These are phyloP conservation scores for Rhynchospora pubera DNA, from an alignment of 176 grass and related monocot genomes.

Conservation along the genomic window DNA sequence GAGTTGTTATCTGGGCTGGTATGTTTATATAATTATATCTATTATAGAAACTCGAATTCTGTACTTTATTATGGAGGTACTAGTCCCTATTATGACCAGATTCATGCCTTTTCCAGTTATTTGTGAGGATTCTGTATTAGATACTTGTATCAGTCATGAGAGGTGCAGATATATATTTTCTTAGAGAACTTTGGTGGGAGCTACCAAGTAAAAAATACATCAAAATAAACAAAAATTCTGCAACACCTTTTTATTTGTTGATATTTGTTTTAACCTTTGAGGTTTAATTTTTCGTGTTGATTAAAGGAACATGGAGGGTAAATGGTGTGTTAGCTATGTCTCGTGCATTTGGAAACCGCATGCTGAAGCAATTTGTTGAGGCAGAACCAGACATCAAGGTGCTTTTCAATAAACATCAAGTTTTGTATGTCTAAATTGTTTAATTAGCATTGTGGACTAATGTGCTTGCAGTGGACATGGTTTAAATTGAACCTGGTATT, in stretches of 20 bases:
- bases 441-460: neutral
- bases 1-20: constrained; percentile 94
- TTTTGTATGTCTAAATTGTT: neutral
- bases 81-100: neutral
- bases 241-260: constrained; percentile 9
- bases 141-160: neutral
- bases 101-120: too few species aligned
- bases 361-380: constrained; percentile 69
- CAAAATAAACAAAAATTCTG: neutral
- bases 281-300: constrained; percentile 16
- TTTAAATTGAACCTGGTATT: too few species aligned
- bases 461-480: too few species aligned
- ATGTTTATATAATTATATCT: constrained; percentile 27
- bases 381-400: constrained; percentile 96
- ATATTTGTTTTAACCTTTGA: constrained; percentile 20
- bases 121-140: neutral
- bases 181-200: constrained; percentile 9
- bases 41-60: neutral
- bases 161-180: neutral
- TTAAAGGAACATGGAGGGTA: constrained; percentile 86
- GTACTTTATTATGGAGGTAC: neutral
- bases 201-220: neutral
- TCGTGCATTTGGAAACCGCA: constrained; percentile 85
- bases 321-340: constrained; percentile 89
- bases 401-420: constrained; percentile 21